These are phyloP conservation scores for Limtongia smithiae DNA, from an alignment of 805 yeast species.

Conservation along the genomic window DNA sequence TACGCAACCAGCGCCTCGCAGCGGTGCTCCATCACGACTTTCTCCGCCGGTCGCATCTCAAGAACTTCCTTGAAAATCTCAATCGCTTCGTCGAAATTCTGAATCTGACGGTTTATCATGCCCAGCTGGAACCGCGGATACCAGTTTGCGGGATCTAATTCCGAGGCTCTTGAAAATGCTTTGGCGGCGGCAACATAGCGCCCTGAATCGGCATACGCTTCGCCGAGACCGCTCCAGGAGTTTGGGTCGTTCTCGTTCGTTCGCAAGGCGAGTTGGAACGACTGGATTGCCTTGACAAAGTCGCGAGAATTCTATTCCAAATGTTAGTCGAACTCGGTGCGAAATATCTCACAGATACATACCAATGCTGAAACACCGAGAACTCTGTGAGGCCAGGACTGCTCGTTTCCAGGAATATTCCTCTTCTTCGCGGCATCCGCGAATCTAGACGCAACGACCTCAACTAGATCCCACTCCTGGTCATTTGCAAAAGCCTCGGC, in stretches of 20 bases:
- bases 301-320: conserved; percentile 17
- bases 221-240: conserved; percentile 97
- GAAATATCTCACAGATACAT: conserved; percentile 54
- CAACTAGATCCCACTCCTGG: conserved; percentile 82
- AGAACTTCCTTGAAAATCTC: conserved; percentile 46
- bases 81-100: conserved; percentile 63
- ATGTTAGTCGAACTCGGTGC: not conserved
- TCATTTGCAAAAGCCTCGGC: conserved; percentile 63
- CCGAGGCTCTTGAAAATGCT: conserved; percentile 67
- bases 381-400: conserved; percentile 80
- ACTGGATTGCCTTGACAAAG: conserved; percentile 64
- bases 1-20: conserved; percentile 56
- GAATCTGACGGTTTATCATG: conserved; percentile 56
- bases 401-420: conserved; percentile 27
- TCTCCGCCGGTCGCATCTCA: conserved; percentile 46
- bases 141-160: conserved; percentile 54
- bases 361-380: conserved; percentile 69
- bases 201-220: conserved; percentile 82
- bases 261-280: conserved; percentile 83
- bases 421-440: conserved; percentile 53
- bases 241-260: conserved; percentile 61
- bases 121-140: conserved; percentile 67
- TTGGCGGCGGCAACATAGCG: conserved; percentile 80
- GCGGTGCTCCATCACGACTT: conserved; percentile 49
- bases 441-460: conserved; percentile 63